Evolutionary conservation across 805 yeast species (phyloP), one percentile per base, ranked within the genome.

Genomic region (Helenozyma baotianmanensis): DNA sequence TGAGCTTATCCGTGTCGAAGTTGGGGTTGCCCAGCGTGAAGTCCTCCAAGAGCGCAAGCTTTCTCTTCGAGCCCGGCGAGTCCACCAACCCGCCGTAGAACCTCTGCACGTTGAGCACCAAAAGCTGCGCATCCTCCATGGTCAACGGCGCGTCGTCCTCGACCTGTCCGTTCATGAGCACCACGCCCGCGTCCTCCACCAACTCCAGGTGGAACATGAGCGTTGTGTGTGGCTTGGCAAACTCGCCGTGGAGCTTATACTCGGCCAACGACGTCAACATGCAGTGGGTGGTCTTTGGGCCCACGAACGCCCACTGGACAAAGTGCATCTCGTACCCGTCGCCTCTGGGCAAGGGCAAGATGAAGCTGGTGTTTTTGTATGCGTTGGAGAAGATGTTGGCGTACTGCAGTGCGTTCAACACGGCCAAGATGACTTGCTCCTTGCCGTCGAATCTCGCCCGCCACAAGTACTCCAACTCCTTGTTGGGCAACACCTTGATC

Each of bases 141-240:
- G 78, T 58, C n/a, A 89, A 62, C 23, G 79, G 68, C 10, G 82
- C 69, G 33, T 86, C 89, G 30, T 68, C 62, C 52, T 88, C 96
- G 3, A 88, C 78, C 22, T 70, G 71, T 2, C 97, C 96, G 45
- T 88, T 88, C 94, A 89, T 84, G 44, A 92, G 64, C 0, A 85
- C 85, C 1, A 85, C 37, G 0, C 69, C 78, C 41, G 84, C 80
- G 11, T 70, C 68, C 0, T 68, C 58, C 4, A 62, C 64, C 31
- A 90, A 61, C 35, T 92, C 96, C 27, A 80, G 76, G 62, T 90
- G 97, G 68, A 90, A 83, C 58, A 79, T 76, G 42, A 92, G 66
- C 0, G 96, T 85, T 0, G 97, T 87, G 58, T 92, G 97, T 1
- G 98, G 97, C 53, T 86, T 81, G 8, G 98, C 96, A 58, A 70